Evolutionary conservation across 441 rosid genomes (phyloP), one percentile per base, ranked within the genome.

Genomic region (Capsella rubella): DNA sequence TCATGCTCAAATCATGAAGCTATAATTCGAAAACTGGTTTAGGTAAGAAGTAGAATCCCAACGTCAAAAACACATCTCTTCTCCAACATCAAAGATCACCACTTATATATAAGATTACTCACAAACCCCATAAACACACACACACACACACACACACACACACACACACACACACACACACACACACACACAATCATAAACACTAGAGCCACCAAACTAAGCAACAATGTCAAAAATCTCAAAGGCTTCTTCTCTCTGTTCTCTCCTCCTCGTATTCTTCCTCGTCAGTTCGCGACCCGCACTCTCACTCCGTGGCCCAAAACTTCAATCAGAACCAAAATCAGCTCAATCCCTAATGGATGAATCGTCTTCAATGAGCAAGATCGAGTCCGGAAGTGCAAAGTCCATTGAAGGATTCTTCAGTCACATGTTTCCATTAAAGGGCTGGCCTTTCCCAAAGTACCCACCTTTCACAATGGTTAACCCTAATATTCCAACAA

Each of bases 31-130:
- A 29, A 66, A 42, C 49, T 54, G 15, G 21, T 72, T 67, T 72
- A 72, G 81, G 74, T 67, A 21, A 67, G 74, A 67, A 67, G 81
- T 78, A 78, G 81, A 78, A 61, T 16, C 68, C 16, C 69, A 78
- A 78, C 70, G 65, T 60, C n/a, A 45, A 40, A 56, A 71, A 72
- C 39, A 71, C 80, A 65, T 25, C 21, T 47, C 62, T 49, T 56
- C 49, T 69, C 47, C 52, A 29, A 29, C 8, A 42, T 50, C 59
- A 62, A 55, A 21, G 28, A 12, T 28, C 28, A 35, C 15, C 68
- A 42, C 76, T 39, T 66, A 66, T 77, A 72, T 43, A 71, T 68
- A 69, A 35, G 40, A n/a, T 63, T 1, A 16, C 46, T n/a, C 5
- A 0, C 10, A 39, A 69, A 32, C 59, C 34, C 14, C 12, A 53